Evolutionary conservation across 2,329 filamentous ascomycete genomes (phyloP), one percentile per base, ranked within the genome.

Genomic region (Delphinella strobiligena): DNA sequence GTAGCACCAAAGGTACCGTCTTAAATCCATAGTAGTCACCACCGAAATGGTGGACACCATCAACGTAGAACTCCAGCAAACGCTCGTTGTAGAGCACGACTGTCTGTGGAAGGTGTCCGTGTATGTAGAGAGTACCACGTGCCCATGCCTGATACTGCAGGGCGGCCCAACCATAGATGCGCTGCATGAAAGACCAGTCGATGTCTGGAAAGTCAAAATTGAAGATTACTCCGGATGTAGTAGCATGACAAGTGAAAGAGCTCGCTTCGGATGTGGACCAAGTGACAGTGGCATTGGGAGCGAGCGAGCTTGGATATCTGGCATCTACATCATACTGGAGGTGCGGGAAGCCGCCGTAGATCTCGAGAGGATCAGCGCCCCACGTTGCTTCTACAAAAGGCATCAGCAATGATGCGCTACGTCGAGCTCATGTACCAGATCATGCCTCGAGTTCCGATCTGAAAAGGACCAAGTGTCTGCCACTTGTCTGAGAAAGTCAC

Each of bases 111-210:
- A 57, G 56, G 15, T 45, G 37, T 17, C 45, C 44, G 14, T 41
- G 32, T 10, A 72, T 53, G 14, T 54, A 51, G n/a, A 72, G 54
- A 38, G 60, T 54, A 27, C 73, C 72, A 36, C 72, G 62, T 18
- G 64, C 61, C 73, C 73, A 78, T 7, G 66, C 68, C 50, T 76
- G 73, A 52, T 70, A 76, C 48, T 77, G 73, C 10, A 72, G 55
- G 14, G 69, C 69, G 35, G 71, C 61, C 74, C 72, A 78, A 34
- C 74, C 74, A 51, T 77, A 76, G 10, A 75, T 56, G 10, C 61
- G 54, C 45, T 69, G 67, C 31, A 75, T 54, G 35, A 66, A 67
- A 12, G 56, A 48, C 72, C 72, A 75, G 43, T 75, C 63, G n/a
- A 74, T 57, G 5, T 68, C 54, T 7, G 63, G 58, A 48, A 73